Evolutionary conservation across 164 flowering plant species (phyloP), one percentile per base, ranked within the genome.

Genomic region (Tetracentron sinense): DNA sequence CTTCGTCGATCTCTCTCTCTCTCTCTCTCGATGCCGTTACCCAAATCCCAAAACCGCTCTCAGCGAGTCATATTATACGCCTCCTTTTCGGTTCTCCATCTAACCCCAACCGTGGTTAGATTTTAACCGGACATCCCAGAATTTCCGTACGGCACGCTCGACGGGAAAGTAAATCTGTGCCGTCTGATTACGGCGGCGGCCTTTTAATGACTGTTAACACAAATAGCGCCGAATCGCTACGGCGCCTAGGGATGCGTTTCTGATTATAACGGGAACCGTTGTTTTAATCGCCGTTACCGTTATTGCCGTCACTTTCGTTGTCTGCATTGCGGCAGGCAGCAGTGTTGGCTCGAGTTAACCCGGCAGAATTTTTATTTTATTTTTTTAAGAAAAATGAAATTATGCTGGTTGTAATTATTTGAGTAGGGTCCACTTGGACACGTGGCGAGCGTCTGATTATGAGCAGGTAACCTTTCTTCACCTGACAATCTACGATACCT

Each of bases 301-400:
- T 66, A 38, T 26, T 33, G 35, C 33, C 72, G 62, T 62, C 62
- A 49, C 65, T 70, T 66, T 73, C 60, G 54, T 38, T 73, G 79
- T 70, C 77, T 61, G 67, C 68, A 47, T 61, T 54, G 63, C 55
- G 66, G 74, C 75, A 73, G 69, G 74, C 79, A 73, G 67, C 63
- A 47, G 47, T 46, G 67, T 69, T 72, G 75, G 74, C 76, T 66
- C 35, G 67, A 54, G 64, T 66, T 52, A 63, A 47, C 50, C 68
- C 75, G 56, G 75, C 68, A 68, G 42, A 22, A 25, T 38, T 20
- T 20, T 60, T 60, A 10, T 17, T 27, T 59, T 27, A 27, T 8
- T 21, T 46, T 21, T 8, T 29, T 16, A 3, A 25, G 16, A 26
- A 1, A 27, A 25, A 10, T 17, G 19, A 44, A 33, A 19, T 58